These are phyloP conservation scores for Dicorynia guianensis DNA, from an alignment of 306 rosid species.

Conservation along the genomic window DNA sequence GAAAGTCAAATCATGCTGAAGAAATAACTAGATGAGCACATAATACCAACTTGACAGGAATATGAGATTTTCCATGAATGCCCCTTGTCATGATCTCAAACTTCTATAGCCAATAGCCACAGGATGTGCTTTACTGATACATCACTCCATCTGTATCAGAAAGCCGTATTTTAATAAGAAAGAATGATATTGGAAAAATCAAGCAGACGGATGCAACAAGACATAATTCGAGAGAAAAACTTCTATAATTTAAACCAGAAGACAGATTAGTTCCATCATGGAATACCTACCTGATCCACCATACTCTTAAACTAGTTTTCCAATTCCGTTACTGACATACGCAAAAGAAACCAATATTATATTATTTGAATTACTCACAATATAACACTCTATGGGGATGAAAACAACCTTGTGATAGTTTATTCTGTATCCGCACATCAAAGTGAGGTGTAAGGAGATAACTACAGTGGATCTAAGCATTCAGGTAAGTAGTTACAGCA, in stretches of 20 bases:
- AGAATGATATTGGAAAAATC: constrained; percentile 8
- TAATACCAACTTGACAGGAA: constrained; percentile 30
- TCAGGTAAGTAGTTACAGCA: too few species aligned
- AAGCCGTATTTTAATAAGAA: constrained; percentile 10
- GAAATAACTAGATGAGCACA: constrained; percentile 21
- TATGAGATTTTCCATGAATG: constrained; percentile 24
- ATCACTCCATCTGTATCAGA: constrained; percentile 62
- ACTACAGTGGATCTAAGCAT: neutral
- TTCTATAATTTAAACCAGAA: neutral
- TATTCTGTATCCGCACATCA: neutral
- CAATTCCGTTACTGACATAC: neutral
- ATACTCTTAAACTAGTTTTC: neutral
- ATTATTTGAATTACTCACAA: constrained; percentile 1
- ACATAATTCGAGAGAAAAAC: neutral
- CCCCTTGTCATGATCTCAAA: constrained; percentile 31
- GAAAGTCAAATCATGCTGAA: constrained; percentile 39
- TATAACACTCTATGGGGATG: neutral
- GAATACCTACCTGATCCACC: constrained; percentile 12
- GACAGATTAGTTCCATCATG: neutral
- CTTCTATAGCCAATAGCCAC: constrained; percentile 33
- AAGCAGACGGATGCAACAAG: constrained; percentile 2
- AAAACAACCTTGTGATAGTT: neutral
- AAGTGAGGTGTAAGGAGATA: neutral
- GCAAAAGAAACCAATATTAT: constrained; percentile 17
- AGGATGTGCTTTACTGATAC: neutral